Conservation (phyloP, 1,139 yeast species). For the Citeromyces siamensis region DNA sequence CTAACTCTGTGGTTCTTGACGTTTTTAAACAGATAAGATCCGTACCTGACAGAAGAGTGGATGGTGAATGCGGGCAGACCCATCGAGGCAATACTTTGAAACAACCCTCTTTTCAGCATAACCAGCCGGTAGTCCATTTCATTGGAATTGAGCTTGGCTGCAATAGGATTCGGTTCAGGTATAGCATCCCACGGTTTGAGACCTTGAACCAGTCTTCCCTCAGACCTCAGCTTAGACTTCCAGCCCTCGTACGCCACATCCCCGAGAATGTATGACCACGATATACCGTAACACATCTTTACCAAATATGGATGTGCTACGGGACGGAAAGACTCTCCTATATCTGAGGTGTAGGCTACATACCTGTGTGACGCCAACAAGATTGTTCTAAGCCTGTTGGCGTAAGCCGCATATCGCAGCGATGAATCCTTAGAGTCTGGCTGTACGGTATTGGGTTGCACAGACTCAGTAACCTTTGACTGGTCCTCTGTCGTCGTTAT, state of each 20-base stretch:
- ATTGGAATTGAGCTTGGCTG: conserved; percentile 18
- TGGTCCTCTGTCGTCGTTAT: conserved; percentile 2
- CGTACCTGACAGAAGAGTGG: conserved; percentile 65
- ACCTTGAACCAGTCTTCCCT: conserved; percentile 53
- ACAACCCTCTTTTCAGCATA: conserved; percentile 59
- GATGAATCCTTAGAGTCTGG: conserved; percentile 32
- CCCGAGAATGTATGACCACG: conserved; percentile 72
- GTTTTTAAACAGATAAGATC: conserved; percentile 37
- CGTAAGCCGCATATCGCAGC: conserved; percentile 74
- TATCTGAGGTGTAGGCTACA: conserved; percentile 79
- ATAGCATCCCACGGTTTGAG: conserved; percentile 56
- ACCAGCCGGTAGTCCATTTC: conserved; percentile 49
- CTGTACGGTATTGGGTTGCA: conserved; percentile 3
- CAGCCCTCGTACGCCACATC: conserved; percentile 70
- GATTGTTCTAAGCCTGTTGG: conserved; percentile 60
- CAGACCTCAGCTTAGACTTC: conserved; percentile 57
- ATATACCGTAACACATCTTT: conserved; percentile 54
- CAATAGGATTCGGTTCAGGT: conserved; percentile 29
- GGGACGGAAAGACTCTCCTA: conserved; percentile 85
- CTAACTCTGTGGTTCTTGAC: conserved; percentile 37
- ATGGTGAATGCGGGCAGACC: conserved; percentile 82
- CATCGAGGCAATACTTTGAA: conserved; percentile 79
- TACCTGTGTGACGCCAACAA: conserved; percentile 69
- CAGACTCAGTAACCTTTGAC: conserved; percentile 5
- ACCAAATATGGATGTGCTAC: conserved; percentile 65